Base-by-base conservation (phyloP, 805 yeast genomes). In the Cyberlindnera veronae region DNA sequence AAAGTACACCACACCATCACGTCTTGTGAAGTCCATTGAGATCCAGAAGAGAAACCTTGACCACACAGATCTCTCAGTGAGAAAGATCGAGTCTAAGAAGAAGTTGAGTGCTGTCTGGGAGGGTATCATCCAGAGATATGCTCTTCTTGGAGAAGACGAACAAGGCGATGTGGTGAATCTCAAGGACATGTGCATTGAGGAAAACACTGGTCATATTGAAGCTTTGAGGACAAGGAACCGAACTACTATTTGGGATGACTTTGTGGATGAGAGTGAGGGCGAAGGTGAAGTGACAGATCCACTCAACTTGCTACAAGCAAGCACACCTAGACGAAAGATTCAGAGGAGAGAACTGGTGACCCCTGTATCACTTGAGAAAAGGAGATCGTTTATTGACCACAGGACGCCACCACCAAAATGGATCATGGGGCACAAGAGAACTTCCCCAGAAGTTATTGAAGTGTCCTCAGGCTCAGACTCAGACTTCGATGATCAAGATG, bases 141-240 rank as follows among this genome's bases (percentile, higher is more conserved):
- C 59, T 17, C 48, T 48, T 12, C 50, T 47, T 27, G 64, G 55
- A 17, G 47, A 54, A 24, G 51, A 48, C 12, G 50, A 58, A 14
- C 65, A 62, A 33, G 67, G 69, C 12, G 72, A 68, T 44, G 49
- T 67, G 6, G 55, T 68, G 6, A 48, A 56, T 31, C 21, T 56
- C 16, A 36, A 34, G 6, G 44, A 42, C 4, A 47, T 56, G 44
- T 33, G 34, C 2, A 56, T 56, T 12, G 51, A 49, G 12, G 41
- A 41, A 13, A 39, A 56, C 23, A 44, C 37, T 1, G 61, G 61
- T 0, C 61, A 56, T 41, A 30, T 56, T 23, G 33, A 38, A 14
- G 22, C 29, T 9, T 14, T 51, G 10, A 30, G 32, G 18, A 34
- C 26, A n/a, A 32, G 21, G 6, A 35, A 40, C 6, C 29, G 46